Conservation (phyloP, 306 rosid genomes). For the Quercus gilva region DNA sequence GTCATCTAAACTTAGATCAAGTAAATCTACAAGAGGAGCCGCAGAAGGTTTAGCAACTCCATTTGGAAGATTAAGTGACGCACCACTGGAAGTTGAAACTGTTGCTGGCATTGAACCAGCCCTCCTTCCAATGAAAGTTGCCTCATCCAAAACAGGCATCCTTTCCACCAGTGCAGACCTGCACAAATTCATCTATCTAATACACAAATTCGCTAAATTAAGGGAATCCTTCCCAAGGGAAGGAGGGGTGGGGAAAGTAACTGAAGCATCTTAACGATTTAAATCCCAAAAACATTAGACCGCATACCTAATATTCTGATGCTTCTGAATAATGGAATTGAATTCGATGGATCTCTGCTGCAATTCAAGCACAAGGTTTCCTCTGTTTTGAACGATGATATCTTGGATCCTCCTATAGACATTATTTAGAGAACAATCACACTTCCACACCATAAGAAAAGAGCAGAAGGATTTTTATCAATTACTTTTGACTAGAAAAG, state of each 20-base stretch:
- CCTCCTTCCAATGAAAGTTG: constrained; percentile 72
- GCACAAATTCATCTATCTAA: constrained; percentile 25
- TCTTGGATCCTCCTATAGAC: constrained; percentile 75
- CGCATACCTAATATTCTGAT: constrained; percentile 79
- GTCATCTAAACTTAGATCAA: constrained; percentile 79
- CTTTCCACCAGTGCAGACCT: constrained; percentile 87
- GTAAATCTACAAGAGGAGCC: constrained; percentile 87
- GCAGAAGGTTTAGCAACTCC: constrained; percentile 67
- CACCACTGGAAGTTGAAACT: constrained; percentile 48
- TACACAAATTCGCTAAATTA: background rate
- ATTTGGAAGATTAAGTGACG: constrained; percentile 73
- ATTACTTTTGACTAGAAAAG: background rate
- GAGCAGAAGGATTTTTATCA: background rate
- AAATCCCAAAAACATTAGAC: constrained; percentile 10
- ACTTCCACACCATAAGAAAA: constrained; percentile 18
- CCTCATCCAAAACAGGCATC: constrained; percentile 97
- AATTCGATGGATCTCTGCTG: constrained; percentile 98
- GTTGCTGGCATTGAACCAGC: constrained; percentile 59
- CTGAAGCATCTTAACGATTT: constrained; percentile 10
- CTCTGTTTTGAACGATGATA: constrained; percentile 70
- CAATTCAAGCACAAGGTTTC: constrained; percentile 90
- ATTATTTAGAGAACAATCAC: constrained; percentile 19
- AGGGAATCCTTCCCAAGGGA: background rate
- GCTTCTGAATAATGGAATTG: constrained; percentile 67
- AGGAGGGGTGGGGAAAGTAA: background rate